Percentiles rank a stretch among this genome's conserved stretches.
Evolutionary conservation across 129 eudicot genomes (phyloP).

Genomic region (Rutidosis leptorrhynchoides): DNA sequence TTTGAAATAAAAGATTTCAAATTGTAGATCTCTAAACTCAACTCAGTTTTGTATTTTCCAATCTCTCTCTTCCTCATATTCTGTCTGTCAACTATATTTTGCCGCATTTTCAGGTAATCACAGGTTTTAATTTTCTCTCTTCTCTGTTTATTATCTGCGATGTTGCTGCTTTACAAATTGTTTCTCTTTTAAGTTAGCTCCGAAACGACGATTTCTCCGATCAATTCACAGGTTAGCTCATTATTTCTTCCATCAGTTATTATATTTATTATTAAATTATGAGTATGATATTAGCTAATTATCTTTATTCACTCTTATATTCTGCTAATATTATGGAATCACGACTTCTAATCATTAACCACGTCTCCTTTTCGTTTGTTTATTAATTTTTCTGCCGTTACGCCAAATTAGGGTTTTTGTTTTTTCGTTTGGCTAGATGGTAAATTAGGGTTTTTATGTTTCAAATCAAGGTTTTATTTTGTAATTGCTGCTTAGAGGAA

Average conservation of each 20-base stretch:
- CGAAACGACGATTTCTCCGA: slow-evolving; percentile 11
- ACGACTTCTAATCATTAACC: background rate
- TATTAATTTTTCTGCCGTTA: too few species aligned
- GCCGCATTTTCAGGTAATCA: too few species aligned
- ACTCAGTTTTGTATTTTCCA: too few species aligned
- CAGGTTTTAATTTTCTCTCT: too few species aligned
- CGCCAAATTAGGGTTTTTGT: slow-evolving; percentile 13
- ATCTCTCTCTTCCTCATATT: too few species aligned
- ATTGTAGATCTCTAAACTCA: too few species aligned
- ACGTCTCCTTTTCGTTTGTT: background rate
- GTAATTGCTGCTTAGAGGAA: background rate
- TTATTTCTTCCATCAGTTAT: background rate
- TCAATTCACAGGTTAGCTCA: slow-evolving; percentile 20
- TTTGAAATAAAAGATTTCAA: too few species aligned
- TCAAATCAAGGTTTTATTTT: slow-evolving; percentile 20
- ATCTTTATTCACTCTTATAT: background rate
- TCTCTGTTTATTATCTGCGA: too few species aligned
- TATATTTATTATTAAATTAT: background rate
- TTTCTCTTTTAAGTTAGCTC: background rate
- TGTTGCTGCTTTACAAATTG: background rate
- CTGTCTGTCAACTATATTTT: too few species aligned
- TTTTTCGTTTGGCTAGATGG: background rate
- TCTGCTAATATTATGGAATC: background rate
- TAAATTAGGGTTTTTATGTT: slow-evolving; percentile 11
- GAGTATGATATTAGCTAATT: too few species aligned